Evolutionary conservation across 176 grass and related monocot species (phyloP).

Genomic region (Zoysia japonica): DNA sequence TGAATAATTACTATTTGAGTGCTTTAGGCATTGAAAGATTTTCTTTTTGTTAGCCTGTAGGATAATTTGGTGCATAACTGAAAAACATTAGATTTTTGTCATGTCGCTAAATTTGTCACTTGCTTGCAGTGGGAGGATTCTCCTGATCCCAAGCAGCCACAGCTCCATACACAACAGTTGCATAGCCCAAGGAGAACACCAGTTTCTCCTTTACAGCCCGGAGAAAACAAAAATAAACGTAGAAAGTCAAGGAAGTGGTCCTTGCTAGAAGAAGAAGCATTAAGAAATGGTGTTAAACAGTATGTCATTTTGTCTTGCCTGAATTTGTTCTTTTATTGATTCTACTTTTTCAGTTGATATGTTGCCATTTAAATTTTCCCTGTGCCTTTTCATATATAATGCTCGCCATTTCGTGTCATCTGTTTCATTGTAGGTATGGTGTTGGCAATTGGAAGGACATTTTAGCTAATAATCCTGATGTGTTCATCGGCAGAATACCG

Average conservation of each 20-base stretch:
- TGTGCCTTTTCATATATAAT: background rate
- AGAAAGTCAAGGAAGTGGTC: slow-evolving; percentile 67
- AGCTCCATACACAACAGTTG: slow-evolving; percentile 39
- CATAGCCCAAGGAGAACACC: slow-evolving; percentile 41
- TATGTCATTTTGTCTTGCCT: slow-evolving; percentile 41
- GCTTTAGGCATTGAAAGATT: background rate
- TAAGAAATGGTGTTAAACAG: slow-evolving; percentile 71
- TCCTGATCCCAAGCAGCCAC: slow-evolving; percentile 29
- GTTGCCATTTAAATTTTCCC: background rate
- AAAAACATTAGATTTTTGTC: slow-evolving; percentile 18
- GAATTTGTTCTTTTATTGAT: background rate
- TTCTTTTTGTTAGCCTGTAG: slow-evolving; percentile 21
- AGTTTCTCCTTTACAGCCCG: slow-evolving; percentile 49
- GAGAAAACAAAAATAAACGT: slow-evolving; percentile 50
- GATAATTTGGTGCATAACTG: slow-evolving; percentile 14
- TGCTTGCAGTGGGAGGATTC: slow-evolving; percentile 64
- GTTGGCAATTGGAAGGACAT: slow-evolving; percentile 70
- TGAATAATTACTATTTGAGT: background rate
- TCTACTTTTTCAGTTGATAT: background rate
- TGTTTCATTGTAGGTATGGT: slow-evolving; percentile 54
- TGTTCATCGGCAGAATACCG: slow-evolving; percentile 60
- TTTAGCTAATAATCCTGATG: slow-evolving; percentile 48
- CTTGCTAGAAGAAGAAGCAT: slow-evolving; percentile 58
- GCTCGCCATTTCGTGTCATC: background rate
- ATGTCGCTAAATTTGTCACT: slow-evolving; percentile 15